Percentiles rank a stretch among this genome's conserved stretches.
Evolutionary conservation across 441 rosid genomes (phyloP).

Genomic region (Gossypium davidsonii): DNA sequence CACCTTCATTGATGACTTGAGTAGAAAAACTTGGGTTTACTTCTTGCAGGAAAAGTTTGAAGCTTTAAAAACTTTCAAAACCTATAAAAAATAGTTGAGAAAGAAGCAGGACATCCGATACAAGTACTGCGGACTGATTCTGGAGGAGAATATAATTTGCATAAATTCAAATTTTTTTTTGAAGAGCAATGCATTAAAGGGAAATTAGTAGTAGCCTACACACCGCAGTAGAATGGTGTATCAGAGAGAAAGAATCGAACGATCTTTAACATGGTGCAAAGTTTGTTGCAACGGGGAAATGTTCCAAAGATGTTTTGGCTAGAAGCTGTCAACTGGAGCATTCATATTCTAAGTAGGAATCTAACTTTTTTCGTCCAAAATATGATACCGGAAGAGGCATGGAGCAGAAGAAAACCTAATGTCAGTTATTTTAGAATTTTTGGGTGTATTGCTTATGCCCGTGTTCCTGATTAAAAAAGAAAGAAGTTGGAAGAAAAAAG

Average conservation of each 20-base stretch:
- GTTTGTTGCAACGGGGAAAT: neutral
- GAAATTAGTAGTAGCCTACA: neutral
- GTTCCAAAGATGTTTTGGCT: neutral
- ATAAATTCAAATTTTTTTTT: neutral
- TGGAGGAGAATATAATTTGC: neutral
- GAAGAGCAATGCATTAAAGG: neutral
- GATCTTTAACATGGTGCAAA: neutral
- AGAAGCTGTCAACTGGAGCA: neutral
- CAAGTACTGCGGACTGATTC: neutral
- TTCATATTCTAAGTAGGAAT: neutral
- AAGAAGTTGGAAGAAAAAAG: neutral
- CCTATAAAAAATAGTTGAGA: neutral
- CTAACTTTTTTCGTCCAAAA: neutral
- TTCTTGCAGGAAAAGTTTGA: neutral
- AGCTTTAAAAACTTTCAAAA: neutral
- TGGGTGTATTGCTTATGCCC: neutral
- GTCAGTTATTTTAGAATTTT: neutral
- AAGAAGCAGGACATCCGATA: neutral
- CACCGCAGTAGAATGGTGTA: neutral
- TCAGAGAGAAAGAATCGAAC: neutral
- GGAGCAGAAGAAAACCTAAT: neutral
- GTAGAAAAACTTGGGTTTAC: neutral
- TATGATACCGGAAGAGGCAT: neutral
- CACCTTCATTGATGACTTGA: neutral
- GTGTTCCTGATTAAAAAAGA: neutral